phyloP scores from a whole-genome alignment of 2,329 filamentous ascomycete species.

The Exutisphaerella laricina region DNA sequence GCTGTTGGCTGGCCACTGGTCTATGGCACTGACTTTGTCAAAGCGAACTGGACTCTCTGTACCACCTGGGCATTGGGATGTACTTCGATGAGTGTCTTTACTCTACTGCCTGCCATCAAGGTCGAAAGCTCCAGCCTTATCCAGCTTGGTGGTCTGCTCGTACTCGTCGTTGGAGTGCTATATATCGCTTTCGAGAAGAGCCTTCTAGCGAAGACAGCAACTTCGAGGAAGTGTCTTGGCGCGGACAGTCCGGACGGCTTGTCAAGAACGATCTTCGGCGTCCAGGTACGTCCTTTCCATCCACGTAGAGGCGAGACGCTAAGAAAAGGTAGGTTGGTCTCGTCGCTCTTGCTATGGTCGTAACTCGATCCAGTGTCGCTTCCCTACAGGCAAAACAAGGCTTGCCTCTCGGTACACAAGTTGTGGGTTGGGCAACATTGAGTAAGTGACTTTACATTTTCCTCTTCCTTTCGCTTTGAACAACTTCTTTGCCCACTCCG shows the following conservation, averaged over 20 bases:
- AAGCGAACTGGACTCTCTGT: slow-evolving; percentile 57
- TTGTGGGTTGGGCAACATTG: slow-evolving; percentile 76
- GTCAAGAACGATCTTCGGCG: slow-evolving; percentile 57
- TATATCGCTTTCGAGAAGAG: slow-evolving; percentile 77
- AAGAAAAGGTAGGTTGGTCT: slow-evolving; percentile 58
- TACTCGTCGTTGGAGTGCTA: slow-evolving; percentile 67
- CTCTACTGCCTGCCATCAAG: slow-evolving; percentile 80
- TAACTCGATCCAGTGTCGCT: slow-evolving; percentile 79
- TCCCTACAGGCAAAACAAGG: slow-evolving; percentile 81
- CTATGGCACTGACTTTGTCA: slow-evolving; percentile 69
- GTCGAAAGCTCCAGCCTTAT: slow-evolving; percentile 69
- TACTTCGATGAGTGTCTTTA: slow-evolving; percentile 81
- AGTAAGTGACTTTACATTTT: slow-evolving; percentile 41
- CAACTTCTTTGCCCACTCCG: neutral
- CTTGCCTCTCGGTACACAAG: slow-evolving; percentile 78
- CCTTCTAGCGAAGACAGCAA: slow-evolving; percentile 43
- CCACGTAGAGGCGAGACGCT: slow-evolving; percentile 34
- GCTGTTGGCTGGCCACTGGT: slow-evolving; percentile 71
- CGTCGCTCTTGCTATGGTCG: slow-evolving; percentile 71
- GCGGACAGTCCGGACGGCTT: slow-evolving; percentile 38
- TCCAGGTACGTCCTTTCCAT: slow-evolving; percentile 44
- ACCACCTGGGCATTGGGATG: slow-evolving; percentile 72
- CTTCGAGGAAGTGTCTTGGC: slow-evolving; percentile 28
- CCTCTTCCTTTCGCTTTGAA: neutral
- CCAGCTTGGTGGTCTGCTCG: slow-evolving; percentile 67